Conservation (phyloP, 2,329 filamentous ascomycete species). For the Fusarium poae region DNA sequence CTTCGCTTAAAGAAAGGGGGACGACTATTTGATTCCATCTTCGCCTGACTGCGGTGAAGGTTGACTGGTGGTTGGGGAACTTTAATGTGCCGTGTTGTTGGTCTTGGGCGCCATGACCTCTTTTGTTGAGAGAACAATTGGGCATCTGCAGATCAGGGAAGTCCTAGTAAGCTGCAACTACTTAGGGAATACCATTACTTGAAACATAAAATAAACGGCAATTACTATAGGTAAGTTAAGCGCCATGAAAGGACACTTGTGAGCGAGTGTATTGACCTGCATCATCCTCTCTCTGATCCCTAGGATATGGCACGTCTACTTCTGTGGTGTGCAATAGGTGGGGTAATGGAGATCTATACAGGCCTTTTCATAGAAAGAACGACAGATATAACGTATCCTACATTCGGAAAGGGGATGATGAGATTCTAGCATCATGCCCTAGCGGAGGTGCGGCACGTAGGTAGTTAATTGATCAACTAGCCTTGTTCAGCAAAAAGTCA, state of each 20-base stretch:
- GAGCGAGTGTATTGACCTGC: not conserved
- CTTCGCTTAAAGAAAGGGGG: not conserved
- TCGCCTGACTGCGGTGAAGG: not conserved
- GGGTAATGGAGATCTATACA: rapidly evolving
- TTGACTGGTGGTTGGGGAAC: not conserved
- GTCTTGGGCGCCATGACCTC: not conserved
- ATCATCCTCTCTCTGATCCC: not conserved
- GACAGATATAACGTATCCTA: too few species aligned
- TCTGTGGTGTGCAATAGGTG: not conserved
- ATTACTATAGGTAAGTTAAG: rapidly evolving
- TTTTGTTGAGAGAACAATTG: not conserved
- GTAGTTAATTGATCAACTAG: not conserved
- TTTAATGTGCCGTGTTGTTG: not conserved
- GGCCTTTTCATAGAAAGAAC: too few species aligned
- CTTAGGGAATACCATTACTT: not conserved
- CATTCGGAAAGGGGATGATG: not conserved
- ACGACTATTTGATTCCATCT: not conserved
- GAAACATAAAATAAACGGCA: rapidly evolving
- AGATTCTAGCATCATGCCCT: rapidly evolving
- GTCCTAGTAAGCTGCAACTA: not conserved
- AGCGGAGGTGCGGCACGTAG: not conserved
- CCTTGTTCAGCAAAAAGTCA: not conserved
- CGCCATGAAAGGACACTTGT: not conserved
- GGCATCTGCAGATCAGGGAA: not conserved
- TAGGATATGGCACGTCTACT: not conserved